Evolutionary conservation across 768 basidiomycete genomes (phyloP).

Genomic region (Hericium rajendrae): DNA sequence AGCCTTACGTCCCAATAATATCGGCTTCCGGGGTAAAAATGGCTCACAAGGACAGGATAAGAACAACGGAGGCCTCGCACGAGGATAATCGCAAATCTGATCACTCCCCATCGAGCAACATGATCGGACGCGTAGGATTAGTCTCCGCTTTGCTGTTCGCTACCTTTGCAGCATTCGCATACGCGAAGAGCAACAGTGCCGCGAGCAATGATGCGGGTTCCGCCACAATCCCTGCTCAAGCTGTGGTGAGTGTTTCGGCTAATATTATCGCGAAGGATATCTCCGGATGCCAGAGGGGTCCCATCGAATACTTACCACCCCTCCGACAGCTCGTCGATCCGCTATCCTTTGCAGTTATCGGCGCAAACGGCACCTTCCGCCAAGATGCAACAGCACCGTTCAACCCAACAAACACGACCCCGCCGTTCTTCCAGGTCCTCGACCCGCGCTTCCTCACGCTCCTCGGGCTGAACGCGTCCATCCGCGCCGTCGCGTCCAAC

Average conservation of each 20-base stretch:
- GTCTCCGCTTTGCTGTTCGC: too few species aligned
- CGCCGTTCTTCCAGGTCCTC: constrained; percentile 52
- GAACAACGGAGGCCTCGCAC: too few species aligned
- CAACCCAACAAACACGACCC: constrained; percentile 50
- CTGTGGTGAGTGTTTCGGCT: constrained; percentile 3
- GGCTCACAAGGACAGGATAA: too few species aligned
- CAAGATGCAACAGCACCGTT: constrained; percentile 32
- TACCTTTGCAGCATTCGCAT: too few species aligned
- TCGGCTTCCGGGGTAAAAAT: too few species aligned
- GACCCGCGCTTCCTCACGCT: constrained; percentile 46
- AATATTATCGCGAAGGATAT: too few species aligned
- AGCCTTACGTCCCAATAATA: too few species aligned
- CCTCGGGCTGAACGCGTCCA: constrained; percentile 46
- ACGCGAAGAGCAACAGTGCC: neutral
- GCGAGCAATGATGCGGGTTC: neutral
- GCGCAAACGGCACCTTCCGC: constrained; percentile 30
- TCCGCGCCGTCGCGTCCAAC: constrained; percentile 51
- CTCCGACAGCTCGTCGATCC: constrained; percentile 38
- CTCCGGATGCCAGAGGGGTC: too few species aligned
- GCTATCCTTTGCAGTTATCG: constrained; percentile 41
- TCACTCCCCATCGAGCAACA: too few species aligned
- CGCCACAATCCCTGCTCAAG: constrained; percentile 4
- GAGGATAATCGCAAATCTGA: too few species aligned
- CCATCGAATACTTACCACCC: too few species aligned
- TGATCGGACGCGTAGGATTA: too few species aligned